phyloP scores from a whole-genome alignment of 805 yeast genomes.

The Wickerhamiella nectarea region DNA sequence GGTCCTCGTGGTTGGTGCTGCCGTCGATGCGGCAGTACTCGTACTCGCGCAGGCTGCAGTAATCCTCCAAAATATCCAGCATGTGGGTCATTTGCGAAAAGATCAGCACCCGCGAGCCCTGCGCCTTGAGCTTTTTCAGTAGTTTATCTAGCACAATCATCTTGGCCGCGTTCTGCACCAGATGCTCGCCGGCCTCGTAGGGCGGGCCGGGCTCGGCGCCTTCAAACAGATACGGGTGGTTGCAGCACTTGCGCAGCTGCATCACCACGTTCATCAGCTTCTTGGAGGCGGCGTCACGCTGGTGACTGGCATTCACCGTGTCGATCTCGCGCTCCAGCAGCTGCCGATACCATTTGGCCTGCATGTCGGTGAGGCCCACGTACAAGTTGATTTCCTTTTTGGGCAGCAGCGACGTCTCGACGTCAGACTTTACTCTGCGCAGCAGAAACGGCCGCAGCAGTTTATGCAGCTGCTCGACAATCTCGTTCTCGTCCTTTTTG shows the following conservation, averaged over 20 bases:
- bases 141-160: slow-evolving; percentile 82
- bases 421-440: slow-evolving; percentile 85
- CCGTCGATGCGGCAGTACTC: slow-evolving; percentile 91
- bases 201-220: slow-evolving; percentile 99
- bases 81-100: slow-evolving; percentile 90
- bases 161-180: slow-evolving; percentile 75
- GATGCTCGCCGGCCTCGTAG: slow-evolving; percentile 85
- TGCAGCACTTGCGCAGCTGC: slow-evolving; percentile 94
- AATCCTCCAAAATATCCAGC: slow-evolving; percentile 82
- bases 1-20: slow-evolving; percentile 82
- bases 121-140: slow-evolving; percentile 51
- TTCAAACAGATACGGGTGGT: slow-evolving; percentile 91
- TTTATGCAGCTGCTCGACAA: slow-evolving; percentile 79
- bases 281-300: slow-evolving; percentile 64
- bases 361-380: slow-evolving; percentile 96
- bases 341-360: slow-evolving; percentile 76
- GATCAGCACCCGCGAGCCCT: slow-evolving; percentile 82
- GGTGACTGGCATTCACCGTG: slow-evolving; percentile 84
- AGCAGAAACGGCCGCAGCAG: slow-evolving; percentile 75
- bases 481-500: slow-evolving; percentile 45
- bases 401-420: slow-evolving; percentile 79
- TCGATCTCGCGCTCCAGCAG: slow-evolving; percentile 84
- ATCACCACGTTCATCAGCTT: slow-evolving; percentile 82
- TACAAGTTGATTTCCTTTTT: slow-evolving; percentile 81
- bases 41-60: slow-evolving; percentile 70